Evolutionary conservation across 768 basidiomycete species (phyloP).

Genomic region (Dentipellis fragilis): DNA sequence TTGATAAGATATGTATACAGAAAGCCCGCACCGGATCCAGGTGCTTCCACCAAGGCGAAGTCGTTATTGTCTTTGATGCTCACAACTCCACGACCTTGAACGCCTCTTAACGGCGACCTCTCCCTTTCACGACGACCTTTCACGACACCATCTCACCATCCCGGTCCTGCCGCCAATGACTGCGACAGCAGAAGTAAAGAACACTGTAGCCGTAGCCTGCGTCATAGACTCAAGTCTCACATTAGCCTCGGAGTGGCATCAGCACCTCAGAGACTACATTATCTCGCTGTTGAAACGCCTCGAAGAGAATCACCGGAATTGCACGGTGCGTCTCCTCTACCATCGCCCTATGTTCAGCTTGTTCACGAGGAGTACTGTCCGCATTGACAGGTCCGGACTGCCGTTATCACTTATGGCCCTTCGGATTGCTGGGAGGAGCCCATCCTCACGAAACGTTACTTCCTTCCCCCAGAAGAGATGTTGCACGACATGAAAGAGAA

Average conservation of each 20-base stretch:
- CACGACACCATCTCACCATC: no score
- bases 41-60: no score
- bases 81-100: no score
- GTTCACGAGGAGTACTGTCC: no score
- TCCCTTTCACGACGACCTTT: no score
- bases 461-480: slow-evolving; percentile 2
- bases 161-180: no score
- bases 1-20: no score
- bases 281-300: slow-evolving; percentile 9
- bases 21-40: no score
- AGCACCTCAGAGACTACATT: slow-evolving; percentile 6
- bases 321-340: not conserved
- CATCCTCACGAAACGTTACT: slow-evolving; percentile 14
- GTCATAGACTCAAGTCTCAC: slow-evolving; percentile 13
- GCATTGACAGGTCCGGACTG: slow-evolving; percentile 12
- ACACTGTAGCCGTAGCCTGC: slow-evolving; percentile 7
- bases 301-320: slow-evolving; percentile 1
- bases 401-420: slow-evolving; percentile 16
- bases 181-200: not conserved
- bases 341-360: not conserved
- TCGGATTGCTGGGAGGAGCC: slow-evolving; percentile 10
- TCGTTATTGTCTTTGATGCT: no score
- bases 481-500: slow-evolving; percentile 12
- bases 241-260: slow-evolving; percentile 11
- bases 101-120: no score